These are phyloP conservation scores for Diplocarpon rosae DNA, from an alignment of 2,329 filamentous ascomycete genomes.

Conservation along the genomic window DNA sequence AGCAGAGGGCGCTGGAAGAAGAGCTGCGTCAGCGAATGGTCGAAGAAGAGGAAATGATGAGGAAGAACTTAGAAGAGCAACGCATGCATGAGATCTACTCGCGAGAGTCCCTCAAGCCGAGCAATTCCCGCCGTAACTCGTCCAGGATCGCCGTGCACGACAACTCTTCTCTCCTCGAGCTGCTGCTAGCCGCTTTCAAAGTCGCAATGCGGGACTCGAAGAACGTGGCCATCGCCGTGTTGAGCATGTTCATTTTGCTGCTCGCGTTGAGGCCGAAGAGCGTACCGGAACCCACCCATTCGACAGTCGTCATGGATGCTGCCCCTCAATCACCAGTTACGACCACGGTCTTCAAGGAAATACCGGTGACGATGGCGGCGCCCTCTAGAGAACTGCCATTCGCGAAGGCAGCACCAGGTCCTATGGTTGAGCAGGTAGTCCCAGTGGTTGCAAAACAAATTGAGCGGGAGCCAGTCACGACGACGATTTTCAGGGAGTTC, in stretches of 20 bases:
- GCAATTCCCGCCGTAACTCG: slow-evolving; percentile 3
- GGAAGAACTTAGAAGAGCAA: slow-evolving; percentile 34
- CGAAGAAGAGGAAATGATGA: slow-evolving; percentile 38
- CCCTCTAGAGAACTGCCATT: no score
- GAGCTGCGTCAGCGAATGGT: slow-evolving; percentile 28
- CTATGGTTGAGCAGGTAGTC: neutral
- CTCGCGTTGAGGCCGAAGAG: slow-evolving; percentile 31
- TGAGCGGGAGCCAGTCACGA: slow-evolving; percentile 4
- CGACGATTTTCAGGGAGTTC: slow-evolving; percentile 6
- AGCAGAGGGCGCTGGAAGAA: slow-evolving; percentile 33
- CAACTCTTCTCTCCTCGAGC: slow-evolving; percentile 38
- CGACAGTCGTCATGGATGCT: slow-evolving; percentile 1
- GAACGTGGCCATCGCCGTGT: slow-evolving; percentile 45
- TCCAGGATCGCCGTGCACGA: slow-evolving; percentile 14
- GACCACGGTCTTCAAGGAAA: slow-evolving; percentile 7
- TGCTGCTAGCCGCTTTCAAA: slow-evolving; percentile 42
- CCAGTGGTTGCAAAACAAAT: neutral
- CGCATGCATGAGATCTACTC: slow-evolving; percentile 45
- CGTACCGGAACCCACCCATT: neutral
- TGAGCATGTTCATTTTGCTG: slow-evolving; percentile 43
- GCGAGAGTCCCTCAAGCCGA: slow-evolving; percentile 18
- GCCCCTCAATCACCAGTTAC: slow-evolving; percentile 5
- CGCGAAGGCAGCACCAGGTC: neutral
- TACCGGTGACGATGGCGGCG: neutral
- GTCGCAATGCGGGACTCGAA: slow-evolving; percentile 46